phyloP scores from a whole-genome alignment of 1,139 yeast genomes.

The Petasospora fabianii region DNA sequence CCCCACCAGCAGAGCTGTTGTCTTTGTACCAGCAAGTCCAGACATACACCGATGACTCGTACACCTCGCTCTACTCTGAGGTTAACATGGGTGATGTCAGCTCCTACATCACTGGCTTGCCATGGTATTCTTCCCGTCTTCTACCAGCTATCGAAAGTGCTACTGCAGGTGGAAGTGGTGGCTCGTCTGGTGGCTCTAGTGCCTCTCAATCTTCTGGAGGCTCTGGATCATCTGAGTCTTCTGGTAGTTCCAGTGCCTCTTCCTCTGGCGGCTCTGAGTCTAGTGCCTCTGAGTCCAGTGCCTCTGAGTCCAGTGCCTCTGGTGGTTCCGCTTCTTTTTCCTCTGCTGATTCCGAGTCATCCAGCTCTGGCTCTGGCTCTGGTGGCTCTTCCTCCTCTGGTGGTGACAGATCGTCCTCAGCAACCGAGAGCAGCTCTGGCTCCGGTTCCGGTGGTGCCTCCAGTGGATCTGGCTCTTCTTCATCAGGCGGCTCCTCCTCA shows the following conservation, averaged over 20 bases:
- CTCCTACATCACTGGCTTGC: constrained; percentile 35
- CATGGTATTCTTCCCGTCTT: constrained; percentile 42
- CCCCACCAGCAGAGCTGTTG: constrained; percentile 32
- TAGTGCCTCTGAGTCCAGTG: not conserved
- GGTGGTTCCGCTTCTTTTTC: constrained; percentile 7
- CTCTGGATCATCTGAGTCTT: not conserved
- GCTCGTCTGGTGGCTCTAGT: not conserved
- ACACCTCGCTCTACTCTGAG: constrained; percentile 34
- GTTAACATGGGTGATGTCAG: constrained; percentile 29
- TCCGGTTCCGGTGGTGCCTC: constrained; percentile 1
- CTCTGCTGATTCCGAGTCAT: not conserved
- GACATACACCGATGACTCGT: constrained; percentile 40
- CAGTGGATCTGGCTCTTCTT: constrained; percentile 4
- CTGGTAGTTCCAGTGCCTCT: constrained; percentile 20
- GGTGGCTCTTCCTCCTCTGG: not conserved
- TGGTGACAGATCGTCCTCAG: not conserved
- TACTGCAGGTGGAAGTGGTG: too few relatives aligned
- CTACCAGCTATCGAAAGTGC: too few relatives aligned
- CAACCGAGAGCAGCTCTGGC: not conserved
- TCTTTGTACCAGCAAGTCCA: constrained; percentile 31
- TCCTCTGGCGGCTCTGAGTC: constrained; percentile 8
- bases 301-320: constrained; percentile 24
- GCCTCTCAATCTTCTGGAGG: not conserved
- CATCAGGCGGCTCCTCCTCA: constrained; percentile 2
- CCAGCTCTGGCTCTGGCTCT: not conserved